These are phyloP conservation scores for Jatropha multifida DNA, from an alignment of 441 rosid genomes.

Conservation along the genomic window DNA sequence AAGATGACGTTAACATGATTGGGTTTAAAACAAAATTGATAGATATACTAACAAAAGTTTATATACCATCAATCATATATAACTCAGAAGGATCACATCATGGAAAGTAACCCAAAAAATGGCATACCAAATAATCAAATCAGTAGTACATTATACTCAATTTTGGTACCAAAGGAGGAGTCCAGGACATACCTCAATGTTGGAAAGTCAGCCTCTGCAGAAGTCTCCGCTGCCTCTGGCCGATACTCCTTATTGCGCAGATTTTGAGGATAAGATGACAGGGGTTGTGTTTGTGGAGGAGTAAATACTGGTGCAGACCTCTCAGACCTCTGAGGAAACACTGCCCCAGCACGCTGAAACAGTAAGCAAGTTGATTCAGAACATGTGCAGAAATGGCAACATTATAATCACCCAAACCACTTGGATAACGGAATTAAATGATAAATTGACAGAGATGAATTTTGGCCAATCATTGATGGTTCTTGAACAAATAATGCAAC, in stretches of 20 bases:
- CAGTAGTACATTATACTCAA: neutral
- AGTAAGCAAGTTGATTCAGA: slow-evolving; percentile 10
- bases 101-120: neutral
- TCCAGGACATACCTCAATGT: slow-evolving; percentile 60
- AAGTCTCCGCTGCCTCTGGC: slow-evolving; percentile 63
- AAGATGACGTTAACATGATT: neutral
- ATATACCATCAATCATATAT: neutral
- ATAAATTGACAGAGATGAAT: slow-evolving; percentile 2
- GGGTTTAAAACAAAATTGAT: neutral
- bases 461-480: neutral
- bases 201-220: slow-evolving; percentile 83
- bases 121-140: neutral
- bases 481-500: slow-evolving; percentile 7
- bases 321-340: slow-evolving; percentile 92
- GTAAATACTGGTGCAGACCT: slow-evolving; percentile 91
- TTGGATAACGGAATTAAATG: neutral
- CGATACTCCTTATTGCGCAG: slow-evolving; percentile 53
- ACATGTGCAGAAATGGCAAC: neutral
- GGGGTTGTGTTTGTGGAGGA: slow-evolving; percentile 91
- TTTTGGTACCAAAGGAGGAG: neutral
- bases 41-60: neutral
- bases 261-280: slow-evolving; percentile 78
- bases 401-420: slow-evolving; percentile 12
- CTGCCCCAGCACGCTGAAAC: slow-evolving; percentile 95
- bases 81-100: neutral